These are phyloP conservation scores for Peribolospora kevripleyi DNA, from an alignment of 768 basidiomycete species.

Conservation along the genomic window DNA sequence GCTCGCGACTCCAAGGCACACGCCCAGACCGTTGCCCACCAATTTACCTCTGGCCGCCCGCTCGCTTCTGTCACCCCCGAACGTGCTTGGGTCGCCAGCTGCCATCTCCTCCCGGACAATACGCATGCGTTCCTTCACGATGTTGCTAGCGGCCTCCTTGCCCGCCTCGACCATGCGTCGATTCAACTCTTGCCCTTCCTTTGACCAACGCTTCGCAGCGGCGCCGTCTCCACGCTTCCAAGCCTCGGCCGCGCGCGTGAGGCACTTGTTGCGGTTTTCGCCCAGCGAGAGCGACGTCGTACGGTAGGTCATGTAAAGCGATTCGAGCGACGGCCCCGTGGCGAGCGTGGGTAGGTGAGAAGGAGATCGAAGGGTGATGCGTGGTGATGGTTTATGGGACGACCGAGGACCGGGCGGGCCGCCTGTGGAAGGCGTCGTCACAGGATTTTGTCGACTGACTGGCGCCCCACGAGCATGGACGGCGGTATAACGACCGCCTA, in stretches of 20 bases:
- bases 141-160: constrained; percentile 51
- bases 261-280: constrained; percentile 74
- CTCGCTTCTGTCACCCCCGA: constrained; percentile 55
- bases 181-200: constrained; percentile 84
- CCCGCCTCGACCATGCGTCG: constrained; percentile 73
- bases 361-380: constrained; percentile 61
- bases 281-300: constrained; percentile 73
- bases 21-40: constrained; percentile 60
- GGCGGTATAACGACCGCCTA: background rate
- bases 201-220: constrained; percentile 75
- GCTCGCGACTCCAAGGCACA: constrained; percentile 51
- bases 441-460: background rate
- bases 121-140: constrained; percentile 59
- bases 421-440: background rate
- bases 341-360: constrained; percentile 63
- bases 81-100: constrained; percentile 43
- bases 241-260: constrained; percentile 83
- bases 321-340: constrained; percentile 57
- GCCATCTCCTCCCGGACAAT: constrained; percentile 53
- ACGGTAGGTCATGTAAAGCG: constrained; percentile 69
- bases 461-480: background rate
- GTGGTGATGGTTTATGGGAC: constrained; percentile 31
- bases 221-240: constrained; percentile 91
- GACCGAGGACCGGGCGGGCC: background rate
- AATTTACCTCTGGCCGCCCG: constrained; percentile 44